Base-by-base conservation (phyloP, 345 rosid species). In the Eucalyptus pauciflora region DNA sequence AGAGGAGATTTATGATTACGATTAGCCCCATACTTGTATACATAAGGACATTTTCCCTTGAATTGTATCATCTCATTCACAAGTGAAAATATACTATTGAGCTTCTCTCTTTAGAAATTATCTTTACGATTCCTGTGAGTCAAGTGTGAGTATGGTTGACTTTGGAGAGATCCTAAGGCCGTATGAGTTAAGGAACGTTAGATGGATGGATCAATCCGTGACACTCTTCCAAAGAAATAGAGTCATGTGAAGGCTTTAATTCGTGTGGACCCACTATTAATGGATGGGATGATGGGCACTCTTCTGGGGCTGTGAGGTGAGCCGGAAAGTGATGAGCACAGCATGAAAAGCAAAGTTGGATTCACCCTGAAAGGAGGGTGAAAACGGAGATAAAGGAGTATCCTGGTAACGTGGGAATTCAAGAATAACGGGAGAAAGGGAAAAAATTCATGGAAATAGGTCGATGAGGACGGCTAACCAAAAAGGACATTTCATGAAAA, bases 141-240 rank as follows among this genome's bases (percentile, higher is more conserved):
- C 25, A 20, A 20, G 10, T 52, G 58, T 52, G 58, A 52, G 8
- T 52, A 20, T 52, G 5, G 7, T 52, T 52, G 25, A 52, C 10
- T 52, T 52, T 24, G 2, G 25, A 52, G 58, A 52, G 20, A 52
- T 52, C 10, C 20, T 52, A 52, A 52, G 8, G 58, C 25, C 25
- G 10, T 52, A 52, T 52, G 58, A 52, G 25, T 20, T 52, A 52
- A 52, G 25, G 5, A 52, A 52, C 1, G 2, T 2, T 7, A 52
- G 5, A 52, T 52, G 0, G 2, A 52, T 52, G 0, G 2, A 52
- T 52, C 25, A 52, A 52, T 4, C 1, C 0, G 25, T 52, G 58
- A 52, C 25, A 20, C 69, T 29, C 4, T 29, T 62, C 3, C 31
- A 27, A 62, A 62, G 33, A 29, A 62, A 29, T 62, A 29, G 31